A percentile compares a stretch with the other conserved stretches of the same genome.
These are phyloP conservation scores for Penicillium sp. DNA, from an alignment of 2,329 filamentous ascomycete genomes.

Conservation along the genomic window DNA sequence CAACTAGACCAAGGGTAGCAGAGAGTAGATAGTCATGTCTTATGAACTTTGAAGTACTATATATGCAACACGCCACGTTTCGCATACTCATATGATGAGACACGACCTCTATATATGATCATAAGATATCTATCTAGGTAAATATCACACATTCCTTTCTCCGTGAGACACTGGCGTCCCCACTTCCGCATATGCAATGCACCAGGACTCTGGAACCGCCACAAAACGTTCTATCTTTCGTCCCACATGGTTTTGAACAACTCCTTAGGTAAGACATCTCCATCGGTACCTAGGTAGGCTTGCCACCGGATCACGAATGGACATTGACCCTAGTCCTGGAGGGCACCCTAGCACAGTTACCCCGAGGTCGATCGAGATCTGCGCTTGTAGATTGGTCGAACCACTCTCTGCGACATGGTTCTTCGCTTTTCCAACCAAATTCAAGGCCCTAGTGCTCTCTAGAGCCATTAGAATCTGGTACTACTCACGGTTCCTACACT, in stretches of 20 bases:
- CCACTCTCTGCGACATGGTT: not conserved
- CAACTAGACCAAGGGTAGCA: too few relatives aligned
- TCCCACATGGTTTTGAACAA: not conserved
- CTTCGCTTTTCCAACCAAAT: not conserved
- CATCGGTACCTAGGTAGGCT: not conserved
- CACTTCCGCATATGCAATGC: not conserved
- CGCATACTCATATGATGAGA: too few relatives aligned
- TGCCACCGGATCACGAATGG: constrained; percentile 8
- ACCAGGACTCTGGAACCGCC: not conserved
- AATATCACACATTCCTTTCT: not conserved
- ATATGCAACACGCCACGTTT: too few relatives aligned
- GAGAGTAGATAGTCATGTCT: too few relatives aligned
- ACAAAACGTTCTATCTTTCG: not conserved
- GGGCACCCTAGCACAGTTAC: constrained; percentile 2
- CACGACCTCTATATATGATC: too few relatives aligned
- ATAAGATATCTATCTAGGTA: too few relatives aligned
- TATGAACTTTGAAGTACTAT: too few relatives aligned
- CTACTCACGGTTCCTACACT: not conserved
- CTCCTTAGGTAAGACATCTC: not conserved
- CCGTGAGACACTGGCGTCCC: not conserved
- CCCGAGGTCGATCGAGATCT: constrained; percentile 14
- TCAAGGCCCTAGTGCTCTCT: not conserved
- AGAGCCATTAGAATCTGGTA: not conserved
- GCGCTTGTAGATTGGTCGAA: not conserved
- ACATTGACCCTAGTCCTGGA: not conserved